Evolutionary conservation across 139 green algal species (phyloP).

Genomic region (Raphidocelis subcapitata): DNA sequence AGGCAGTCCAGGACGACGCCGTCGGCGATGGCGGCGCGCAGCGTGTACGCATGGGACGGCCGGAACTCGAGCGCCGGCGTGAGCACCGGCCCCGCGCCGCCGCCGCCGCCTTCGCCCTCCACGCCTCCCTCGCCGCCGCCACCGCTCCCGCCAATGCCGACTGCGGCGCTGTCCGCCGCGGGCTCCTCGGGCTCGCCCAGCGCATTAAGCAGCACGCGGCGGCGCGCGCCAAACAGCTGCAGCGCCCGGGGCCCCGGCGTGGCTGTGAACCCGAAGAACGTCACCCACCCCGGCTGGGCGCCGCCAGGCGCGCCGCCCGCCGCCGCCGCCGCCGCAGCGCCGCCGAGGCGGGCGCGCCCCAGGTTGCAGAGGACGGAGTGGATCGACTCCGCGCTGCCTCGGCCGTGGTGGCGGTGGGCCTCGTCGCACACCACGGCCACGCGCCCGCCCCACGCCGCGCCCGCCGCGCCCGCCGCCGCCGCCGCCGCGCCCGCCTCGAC

Average conservation of each 20-base stretch:
- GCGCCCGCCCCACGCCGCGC: background rate
- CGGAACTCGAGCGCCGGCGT: constrained; percentile 14
- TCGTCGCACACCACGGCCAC: constrained; percentile 46
- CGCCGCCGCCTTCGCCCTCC: background rate
- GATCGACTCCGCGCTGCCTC: constrained; percentile 32
- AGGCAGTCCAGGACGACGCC: constrained; percentile 41
- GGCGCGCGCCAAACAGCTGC: constrained; percentile 40
- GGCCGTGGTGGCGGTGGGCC: constrained; percentile 46
- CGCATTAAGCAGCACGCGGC: constrained; percentile 20
- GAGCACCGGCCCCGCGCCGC: background rate
- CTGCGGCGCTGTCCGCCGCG: background rate
- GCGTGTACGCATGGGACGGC: constrained; percentile 37
- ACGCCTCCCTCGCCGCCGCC: background rate
- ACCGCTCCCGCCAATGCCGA: background rate
- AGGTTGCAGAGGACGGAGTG: constrained; percentile 17
- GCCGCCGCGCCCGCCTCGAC: background rate
- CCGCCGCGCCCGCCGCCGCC: background rate
- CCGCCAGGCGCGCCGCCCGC: background rate
- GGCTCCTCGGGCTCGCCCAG: background rate
- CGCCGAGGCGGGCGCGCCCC: background rate
- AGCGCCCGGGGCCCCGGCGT: constrained; percentile 34
- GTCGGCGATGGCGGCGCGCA: constrained; percentile 33
- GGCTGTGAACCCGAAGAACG: constrained; percentile 43
- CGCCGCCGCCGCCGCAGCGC: too few relatives aligned
- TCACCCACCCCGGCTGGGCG: constrained; percentile 30